Base-by-base conservation (phyloP, 1,284 basidiomycete species). In the Leccinum subrobustum region DNA sequence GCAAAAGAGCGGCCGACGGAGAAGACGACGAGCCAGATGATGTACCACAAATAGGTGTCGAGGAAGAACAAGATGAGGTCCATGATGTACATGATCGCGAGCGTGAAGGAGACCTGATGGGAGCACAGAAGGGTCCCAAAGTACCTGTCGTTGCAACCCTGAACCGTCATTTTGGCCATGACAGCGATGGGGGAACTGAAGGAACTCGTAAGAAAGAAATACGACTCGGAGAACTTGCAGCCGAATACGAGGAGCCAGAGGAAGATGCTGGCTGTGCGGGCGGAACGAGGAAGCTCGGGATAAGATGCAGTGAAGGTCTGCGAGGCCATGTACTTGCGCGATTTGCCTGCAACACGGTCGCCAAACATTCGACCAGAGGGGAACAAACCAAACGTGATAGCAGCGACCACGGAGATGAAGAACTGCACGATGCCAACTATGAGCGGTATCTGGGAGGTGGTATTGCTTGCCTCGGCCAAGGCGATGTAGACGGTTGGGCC, bases 271-370 rank as follows among this genome's bases (percentile, higher is more conserved):
- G 92, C 92, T 7, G 81, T 79, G 53, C 95, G 92, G 7, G 90
- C 85, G 47, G 77, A 76, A 55, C 83, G 78, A 29, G 83, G 76
- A 48, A 96, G 85, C 4, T 81, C 76, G 0, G 95, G 95, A 74
- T 97, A 98, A 12, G 95, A 95, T 0, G 95, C 95, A 2, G 95
- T 97, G 77, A 98, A 97, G 0, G 95, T 97, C 76, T 97, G 95
- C 52, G 92, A 95, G 47, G 95, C 95, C 82, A 97, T 89, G 75
- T 96, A 96, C 77, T 96, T 97, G 71, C 95, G 85, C 25, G 88
- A 86, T 76, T 96, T 96, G 69, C 95, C 93, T 6, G 93, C 92
- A 11, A 98, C 95, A 63, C 95, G 89, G 73, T 97, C 95, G 57
- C 95, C 95, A 74, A 98, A 97, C 89, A 95, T 92, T 58, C 95